Evolutionary conservation across 2,329 filamentous ascomycete species (phyloP).

Genomic region (Sporothrix curviconia): DNA sequence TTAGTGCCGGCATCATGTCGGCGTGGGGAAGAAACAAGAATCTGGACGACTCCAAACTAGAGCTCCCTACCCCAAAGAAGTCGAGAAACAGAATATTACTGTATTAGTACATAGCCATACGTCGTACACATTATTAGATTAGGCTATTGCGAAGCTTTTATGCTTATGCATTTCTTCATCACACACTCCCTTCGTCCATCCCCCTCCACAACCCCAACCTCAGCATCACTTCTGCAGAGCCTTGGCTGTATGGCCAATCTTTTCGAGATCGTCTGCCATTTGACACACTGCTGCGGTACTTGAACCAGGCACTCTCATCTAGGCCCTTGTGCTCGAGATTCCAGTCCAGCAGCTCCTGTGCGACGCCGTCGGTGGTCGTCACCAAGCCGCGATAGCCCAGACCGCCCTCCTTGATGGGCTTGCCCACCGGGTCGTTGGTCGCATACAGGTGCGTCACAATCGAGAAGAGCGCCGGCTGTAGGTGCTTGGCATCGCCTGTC

Average conservation of each 20-base stretch:
- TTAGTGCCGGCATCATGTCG: background rate
- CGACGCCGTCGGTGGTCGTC: constrained; percentile 35
- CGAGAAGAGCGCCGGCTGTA: constrained; percentile 36
- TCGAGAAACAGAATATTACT: too few relatives aligned
- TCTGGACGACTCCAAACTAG: too few relatives aligned
- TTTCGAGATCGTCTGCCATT: constrained; percentile 34
- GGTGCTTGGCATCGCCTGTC: constrained; percentile 28
- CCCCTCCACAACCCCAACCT: background rate
- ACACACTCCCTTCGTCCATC: background rate
- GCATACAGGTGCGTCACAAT: constrained; percentile 36
- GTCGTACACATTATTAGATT: too few relatives aligned
- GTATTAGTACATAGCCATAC: too few relatives aligned
- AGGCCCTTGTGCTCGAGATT: constrained; percentile 31
- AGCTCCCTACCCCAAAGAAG: too few relatives aligned
- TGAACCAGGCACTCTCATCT: constrained; percentile 21
- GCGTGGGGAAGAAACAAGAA: too few relatives aligned
- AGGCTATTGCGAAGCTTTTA: too few relatives aligned
- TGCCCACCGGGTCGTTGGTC: constrained; percentile 27
- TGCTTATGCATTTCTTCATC: background rate
- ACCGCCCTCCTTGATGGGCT: constrained; percentile 30
- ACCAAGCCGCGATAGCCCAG: constrained; percentile 34
- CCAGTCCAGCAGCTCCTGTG: constrained; percentile 36
- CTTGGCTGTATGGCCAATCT: constrained; percentile 14
- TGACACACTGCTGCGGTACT: constrained; percentile 33
- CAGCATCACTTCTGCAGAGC: background rate